phyloP scores from a whole-genome alignment of 176 grass and related monocot species.

The Ampelocalamus luodianensis region DNA sequence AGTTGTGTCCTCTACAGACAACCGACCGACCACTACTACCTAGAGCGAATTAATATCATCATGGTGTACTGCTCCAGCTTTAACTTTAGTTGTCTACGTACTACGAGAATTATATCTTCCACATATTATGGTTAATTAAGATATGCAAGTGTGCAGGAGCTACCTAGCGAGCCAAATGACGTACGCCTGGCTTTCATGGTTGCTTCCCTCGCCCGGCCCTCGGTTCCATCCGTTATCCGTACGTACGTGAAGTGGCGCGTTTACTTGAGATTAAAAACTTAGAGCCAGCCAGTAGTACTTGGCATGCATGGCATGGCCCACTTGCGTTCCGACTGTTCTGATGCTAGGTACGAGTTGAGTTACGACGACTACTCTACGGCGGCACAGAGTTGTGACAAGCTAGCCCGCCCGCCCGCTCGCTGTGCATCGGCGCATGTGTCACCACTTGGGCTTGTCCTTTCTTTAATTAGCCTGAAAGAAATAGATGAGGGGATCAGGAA shows the following conservation, averaged over 20 bases:
- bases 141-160: neutral
- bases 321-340: constrained; percentile 22
- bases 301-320: neutral
- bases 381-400: constrained; percentile 6
- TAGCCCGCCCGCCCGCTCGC: neutral
- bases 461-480: constrained; percentile 28
- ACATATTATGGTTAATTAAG: constrained; percentile 36
- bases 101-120: constrained; percentile 33
- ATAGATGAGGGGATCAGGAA: constrained; percentile 43
- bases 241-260: constrained; percentile 53
- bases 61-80: constrained; percentile 42
- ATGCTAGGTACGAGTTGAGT: neutral
- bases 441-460: constrained; percentile 47
- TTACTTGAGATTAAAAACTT: constrained; percentile 21
- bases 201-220: constrained; percentile 14
- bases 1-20: constrained; percentile 84
- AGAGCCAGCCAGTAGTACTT: neutral
- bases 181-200: constrained; percentile 1
- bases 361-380: neutral
- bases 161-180: neutral
- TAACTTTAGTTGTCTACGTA: constrained; percentile 43
- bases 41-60: constrained; percentile 54
- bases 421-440: constrained; percentile 28
- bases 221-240: constrained; percentile 34
- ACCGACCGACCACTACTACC: constrained; percentile 91